Evolutionary conservation across 371 early-diverging fungal genomes (phyloP).

Genomic region (Mucor ambiguus): DNA sequence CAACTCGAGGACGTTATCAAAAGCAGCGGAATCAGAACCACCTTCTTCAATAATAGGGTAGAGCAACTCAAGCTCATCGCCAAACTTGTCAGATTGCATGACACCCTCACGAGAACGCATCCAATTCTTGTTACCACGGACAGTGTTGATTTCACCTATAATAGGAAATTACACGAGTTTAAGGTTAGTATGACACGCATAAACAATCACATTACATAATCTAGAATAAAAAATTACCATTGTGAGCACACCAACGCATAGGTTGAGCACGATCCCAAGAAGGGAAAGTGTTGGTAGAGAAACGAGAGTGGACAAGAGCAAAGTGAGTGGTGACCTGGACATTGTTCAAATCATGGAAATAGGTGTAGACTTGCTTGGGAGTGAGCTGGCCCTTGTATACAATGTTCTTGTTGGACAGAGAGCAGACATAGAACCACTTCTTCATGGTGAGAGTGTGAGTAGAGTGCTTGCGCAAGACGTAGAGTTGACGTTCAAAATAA

Average conservation of each 20-base stretch:
- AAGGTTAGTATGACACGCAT: background rate
- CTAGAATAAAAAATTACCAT: slow-evolving; percentile 59
- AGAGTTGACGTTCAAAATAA: slow-evolving; percentile 87
- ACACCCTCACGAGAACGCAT: slow-evolving; percentile 97
- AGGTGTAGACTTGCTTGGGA: slow-evolving; percentile 92
- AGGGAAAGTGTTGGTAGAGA: slow-evolving; percentile 98
- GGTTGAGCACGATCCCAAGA: slow-evolving; percentile 99
- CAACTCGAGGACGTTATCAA: slow-evolving; percentile 95
- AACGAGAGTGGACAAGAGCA: slow-evolving; percentile 96
- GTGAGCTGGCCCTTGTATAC: slow-evolving; percentile 96
- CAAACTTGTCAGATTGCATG: slow-evolving; percentile 83
- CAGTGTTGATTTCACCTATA: slow-evolving; percentile 94
- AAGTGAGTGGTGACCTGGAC: slow-evolving; percentile 84
- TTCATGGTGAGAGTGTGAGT: slow-evolving; percentile 78
- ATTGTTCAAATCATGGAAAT: slow-evolving; percentile 89
- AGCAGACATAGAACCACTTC: slow-evolving; percentile 96
- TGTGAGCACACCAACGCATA: slow-evolving; percentile 96
- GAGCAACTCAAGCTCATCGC: slow-evolving; percentile 75
- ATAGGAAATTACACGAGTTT: slow-evolving; percentile 1
- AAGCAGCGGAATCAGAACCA: slow-evolving; percentile 97
- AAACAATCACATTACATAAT: background rate
- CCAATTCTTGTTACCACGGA: slow-evolving; percentile 98
- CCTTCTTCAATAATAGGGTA: slow-evolving; percentile 96
- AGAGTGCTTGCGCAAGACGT: slow-evolving; percentile 87
- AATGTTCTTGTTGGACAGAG: slow-evolving; percentile 89